Base-by-base conservation (phyloP, 768 basidiomycete genomes). In the Favolaschia claudopus region DNA sequence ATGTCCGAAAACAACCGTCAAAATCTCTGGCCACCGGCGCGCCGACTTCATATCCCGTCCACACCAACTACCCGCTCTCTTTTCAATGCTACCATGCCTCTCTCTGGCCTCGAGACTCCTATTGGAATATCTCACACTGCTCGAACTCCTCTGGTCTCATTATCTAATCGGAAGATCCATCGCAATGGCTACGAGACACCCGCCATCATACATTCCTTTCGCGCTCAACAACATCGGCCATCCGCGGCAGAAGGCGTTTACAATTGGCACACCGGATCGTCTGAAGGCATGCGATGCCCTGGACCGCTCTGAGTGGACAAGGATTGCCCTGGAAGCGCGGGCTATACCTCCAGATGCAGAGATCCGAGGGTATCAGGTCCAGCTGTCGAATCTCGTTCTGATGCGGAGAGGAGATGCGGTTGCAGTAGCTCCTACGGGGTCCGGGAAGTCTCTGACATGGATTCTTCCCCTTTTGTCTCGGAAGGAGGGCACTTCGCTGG, bases 401-500 rank as follows among this genome's bases (percentile, higher is more conserved):
- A 24, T 36, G 44, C 60, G 59, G 1, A n/a, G 22, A 0, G 44
- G 60, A 1, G 67, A 70, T 37, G 42, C 67, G 15, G 50, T 64
- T 25, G 33, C 70, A 0, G 62, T 71, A 9, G 51, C 69, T 0
- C 64, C 69, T 10, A 71, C 68, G 3, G 70, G 68, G 0, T 46
- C 65, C 1, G 67, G 70, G 6, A 71, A 71, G 46, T 70, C 69
- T 1, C 31, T 61, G 4, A 32, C 44, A 0, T 71, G 69, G 67
- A 48, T 53, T 0, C 53, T 71, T 0, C 69, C 69, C 19, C 57
- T 71, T 5, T 43, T 69, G 0, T 67, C 55, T 13, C 66, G 68
- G 15, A 31, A 59, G n/a, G 28, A 45, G 7, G 69, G 63, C 1
- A 63, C 67, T 17, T n/a, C n/a, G n/a, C n/a, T n/a, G n/a, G n/a